Percentiles rank a stretch among this genome's conserved stretches.
These are phyloP conservation scores for Curvularia spicifera DNA, from an alignment of 2,329 filamentous ascomycete species.

Conservation along the genomic window DNA sequence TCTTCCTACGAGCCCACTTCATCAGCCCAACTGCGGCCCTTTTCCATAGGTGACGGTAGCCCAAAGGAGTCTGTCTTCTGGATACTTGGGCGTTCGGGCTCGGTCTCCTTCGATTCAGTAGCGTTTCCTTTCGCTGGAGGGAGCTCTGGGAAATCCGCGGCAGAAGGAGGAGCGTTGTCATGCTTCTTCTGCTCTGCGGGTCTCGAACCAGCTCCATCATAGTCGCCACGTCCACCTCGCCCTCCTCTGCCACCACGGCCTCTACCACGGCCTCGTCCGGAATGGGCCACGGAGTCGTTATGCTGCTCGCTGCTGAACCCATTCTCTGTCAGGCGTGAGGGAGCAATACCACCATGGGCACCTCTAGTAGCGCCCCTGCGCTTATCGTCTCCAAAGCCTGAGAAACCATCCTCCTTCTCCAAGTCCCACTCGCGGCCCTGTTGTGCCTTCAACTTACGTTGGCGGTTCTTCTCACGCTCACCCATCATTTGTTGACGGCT, in stretches of 20 bases:
- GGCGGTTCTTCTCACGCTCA: constrained; percentile 66
- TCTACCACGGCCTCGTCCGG: constrained; percentile 39
- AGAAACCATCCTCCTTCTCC: constrained; percentile 65
- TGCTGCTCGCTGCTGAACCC: constrained; percentile 23
- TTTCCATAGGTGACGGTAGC: constrained; percentile 36
- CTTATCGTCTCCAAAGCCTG: constrained; percentile 50
- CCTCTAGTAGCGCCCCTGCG: constrained; percentile 57
- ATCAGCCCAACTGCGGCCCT: constrained; percentile 54
- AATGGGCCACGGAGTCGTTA: constrained; percentile 28
- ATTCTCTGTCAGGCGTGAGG: constrained; percentile 35
- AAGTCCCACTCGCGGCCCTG: constrained; percentile 68
- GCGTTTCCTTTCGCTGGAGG: constrained; percentile 39
- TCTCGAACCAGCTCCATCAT: constrained; percentile 18
- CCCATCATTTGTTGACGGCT: constrained; percentile 66
- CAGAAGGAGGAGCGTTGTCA: constrained; percentile 42
- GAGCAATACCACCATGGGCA: constrained; percentile 59
- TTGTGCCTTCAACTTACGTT: constrained; percentile 64
- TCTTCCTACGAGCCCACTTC: constrained; percentile 46
- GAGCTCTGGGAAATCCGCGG: constrained; percentile 56
- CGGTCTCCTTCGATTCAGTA: constrained; percentile 27
- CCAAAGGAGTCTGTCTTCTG: constrained; percentile 46
- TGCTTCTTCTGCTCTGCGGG: constrained; percentile 21
- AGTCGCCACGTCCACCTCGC: constrained; percentile 39
- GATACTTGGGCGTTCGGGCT: constrained; percentile 32
- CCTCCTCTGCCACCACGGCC: constrained; percentile 44